Percentiles rank a stretch among this genome's conserved stretches.
These are phyloP conservation scores for Tolypocladium amazonense DNA, from an alignment of 2,329 filamentous ascomycete genomes.

Conservation along the genomic window DNA sequence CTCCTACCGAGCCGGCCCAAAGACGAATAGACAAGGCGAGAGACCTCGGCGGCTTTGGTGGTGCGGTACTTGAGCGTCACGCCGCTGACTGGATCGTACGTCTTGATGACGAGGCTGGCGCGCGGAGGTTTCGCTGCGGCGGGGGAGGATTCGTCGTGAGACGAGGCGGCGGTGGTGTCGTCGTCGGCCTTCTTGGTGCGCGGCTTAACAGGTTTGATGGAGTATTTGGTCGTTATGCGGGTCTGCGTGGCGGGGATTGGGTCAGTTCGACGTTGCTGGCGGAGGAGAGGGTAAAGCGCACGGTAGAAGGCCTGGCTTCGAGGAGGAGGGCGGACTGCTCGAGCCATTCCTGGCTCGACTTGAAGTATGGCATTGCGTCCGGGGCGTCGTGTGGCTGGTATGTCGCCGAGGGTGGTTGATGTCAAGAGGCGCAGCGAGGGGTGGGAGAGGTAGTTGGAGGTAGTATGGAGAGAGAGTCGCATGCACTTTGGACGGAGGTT, in stretches of 20 bases:
- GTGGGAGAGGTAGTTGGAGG: neutral
- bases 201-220: slow-evolving; percentile 41
- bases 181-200: slow-evolving; percentile 12
- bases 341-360: slow-evolving; percentile 83
- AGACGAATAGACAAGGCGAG: slow-evolving; percentile 59
- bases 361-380: slow-evolving; percentile 63
- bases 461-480: neutral
- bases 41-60: slow-evolving; percentile 82
- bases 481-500: neutral
- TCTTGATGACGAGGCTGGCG: slow-evolving; percentile 74
- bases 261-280: neutral
- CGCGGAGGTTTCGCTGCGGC: slow-evolving; percentile 38
- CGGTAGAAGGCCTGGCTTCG: slow-evolving; percentile 74
- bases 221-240: slow-evolving; percentile 87
- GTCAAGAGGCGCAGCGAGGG: neutral
- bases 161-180: slow-evolving; percentile 14
- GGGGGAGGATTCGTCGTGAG: slow-evolving; percentile 10
- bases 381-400: neutral
- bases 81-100: slow-evolving; percentile 75
- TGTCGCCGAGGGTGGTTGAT: neutral
- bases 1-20: slow-evolving; percentile 65
- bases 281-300: slow-evolving; percentile 33
- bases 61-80: slow-evolving; percentile 85
- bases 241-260: slow-evolving; percentile 43
- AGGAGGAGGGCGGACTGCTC: slow-evolving; percentile 77